Percentiles rank a stretch among this genome's conserved stretches.
Conservation (phyloP, 305 asterid genomes). For the Stenogyne calaminthoides region DNA sequence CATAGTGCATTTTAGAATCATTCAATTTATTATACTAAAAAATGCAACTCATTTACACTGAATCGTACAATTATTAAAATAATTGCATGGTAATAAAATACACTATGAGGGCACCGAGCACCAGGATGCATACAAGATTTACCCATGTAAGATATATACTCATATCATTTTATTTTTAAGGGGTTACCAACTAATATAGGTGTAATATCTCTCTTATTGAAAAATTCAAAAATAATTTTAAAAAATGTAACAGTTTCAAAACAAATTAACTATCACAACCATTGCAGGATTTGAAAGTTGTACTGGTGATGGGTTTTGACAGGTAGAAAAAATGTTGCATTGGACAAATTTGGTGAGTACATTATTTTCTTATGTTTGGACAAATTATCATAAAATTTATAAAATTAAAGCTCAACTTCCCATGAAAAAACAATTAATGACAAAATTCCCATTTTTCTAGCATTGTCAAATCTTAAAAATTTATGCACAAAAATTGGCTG, state of each 20-base stretch:
- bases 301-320: slow-evolving; percentile 25
- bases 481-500: slow-evolving; percentile 34
- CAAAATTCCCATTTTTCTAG: slow-evolving; percentile 42
- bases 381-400: background rate
- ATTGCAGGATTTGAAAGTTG: background rate
- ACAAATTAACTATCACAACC: background rate
- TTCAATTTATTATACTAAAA: too few relatives aligned
- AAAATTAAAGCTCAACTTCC: slow-evolving; percentile 34
- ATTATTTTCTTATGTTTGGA: slow-evolving; percentile 36
- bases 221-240: too few relatives aligned
- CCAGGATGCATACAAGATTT: too few relatives aligned
- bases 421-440: slow-evolving; percentile 31
- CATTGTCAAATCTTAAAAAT: slow-evolving; percentile 30
- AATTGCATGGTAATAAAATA: too few relatives aligned
- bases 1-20: too few relatives aligned
- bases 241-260: background rate
- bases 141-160: too few relatives aligned
- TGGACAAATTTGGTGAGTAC: slow-evolving; percentile 33
- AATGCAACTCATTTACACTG: too few relatives aligned
- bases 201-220: background rate
- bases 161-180: too few relatives aligned
- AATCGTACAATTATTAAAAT: too few relatives aligned
- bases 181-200: too few relatives aligned
- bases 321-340: slow-evolving; percentile 16
- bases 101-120: too few relatives aligned